Conservation (phyloP, 345 rosid species). For the Syzygium jambos region DNA sequence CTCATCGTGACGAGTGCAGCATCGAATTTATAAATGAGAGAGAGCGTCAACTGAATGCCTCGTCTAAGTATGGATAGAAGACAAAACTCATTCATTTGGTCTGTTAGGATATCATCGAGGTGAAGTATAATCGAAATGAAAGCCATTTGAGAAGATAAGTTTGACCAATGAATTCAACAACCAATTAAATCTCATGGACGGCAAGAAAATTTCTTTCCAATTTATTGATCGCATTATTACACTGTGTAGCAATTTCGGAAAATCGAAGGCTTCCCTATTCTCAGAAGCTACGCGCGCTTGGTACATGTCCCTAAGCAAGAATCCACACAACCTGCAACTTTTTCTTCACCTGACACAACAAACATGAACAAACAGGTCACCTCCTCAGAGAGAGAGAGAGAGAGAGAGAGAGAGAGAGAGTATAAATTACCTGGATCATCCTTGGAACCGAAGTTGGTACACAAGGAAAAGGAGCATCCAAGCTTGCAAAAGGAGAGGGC, state of each 20-base stretch:
- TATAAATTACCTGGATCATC: conserved; percentile 16
- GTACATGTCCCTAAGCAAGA: neutral
- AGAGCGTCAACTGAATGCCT: neutral
- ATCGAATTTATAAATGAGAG: neutral
- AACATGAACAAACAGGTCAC: neutral
- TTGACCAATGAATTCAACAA: neutral
- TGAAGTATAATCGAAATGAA: neutral
- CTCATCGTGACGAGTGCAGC: neutral
- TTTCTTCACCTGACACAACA: neutral
- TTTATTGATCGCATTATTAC: neutral
- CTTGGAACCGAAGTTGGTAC: conserved; percentile 29
- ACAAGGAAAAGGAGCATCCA: conserved; percentile 23
- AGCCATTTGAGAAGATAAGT: neutral
- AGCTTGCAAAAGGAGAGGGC: conserved; percentile 24
- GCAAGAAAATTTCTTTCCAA: neutral
- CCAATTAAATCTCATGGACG: neutral
- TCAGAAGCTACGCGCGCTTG: neutral
- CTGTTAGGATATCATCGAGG: neutral
- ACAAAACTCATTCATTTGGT: neutral
- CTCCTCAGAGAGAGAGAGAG: neutral
- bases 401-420: neutral
- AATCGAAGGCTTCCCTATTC: neutral
- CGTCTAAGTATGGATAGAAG: neutral
- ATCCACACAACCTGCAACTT: neutral
- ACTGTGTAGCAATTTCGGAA: neutral